These are phyloP conservation scores for Cladophialophora psammophila DNA, from an alignment of 2,329 filamentous ascomycete genomes.

Conservation along the genomic window DNA sequence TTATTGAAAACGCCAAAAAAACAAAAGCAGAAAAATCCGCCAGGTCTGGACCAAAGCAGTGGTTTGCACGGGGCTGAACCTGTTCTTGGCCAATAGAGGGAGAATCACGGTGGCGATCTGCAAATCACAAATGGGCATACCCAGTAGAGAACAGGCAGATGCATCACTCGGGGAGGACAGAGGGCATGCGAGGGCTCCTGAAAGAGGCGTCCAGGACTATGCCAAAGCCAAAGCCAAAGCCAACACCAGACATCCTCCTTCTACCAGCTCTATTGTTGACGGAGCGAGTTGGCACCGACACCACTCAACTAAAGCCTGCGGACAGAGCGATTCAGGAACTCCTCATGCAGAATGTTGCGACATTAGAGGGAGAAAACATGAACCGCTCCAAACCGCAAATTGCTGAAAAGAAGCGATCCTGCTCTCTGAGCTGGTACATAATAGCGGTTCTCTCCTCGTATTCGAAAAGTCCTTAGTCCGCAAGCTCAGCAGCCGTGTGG, in stretches of 20 bases:
- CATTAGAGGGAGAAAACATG: not conserved
- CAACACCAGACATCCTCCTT: too few species aligned
- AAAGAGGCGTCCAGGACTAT: too few species aligned
- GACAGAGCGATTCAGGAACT: not conserved
- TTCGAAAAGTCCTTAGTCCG: not conserved
- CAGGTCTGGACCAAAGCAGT: not conserved
- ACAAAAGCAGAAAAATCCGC: not conserved
- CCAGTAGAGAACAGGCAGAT: too few species aligned
- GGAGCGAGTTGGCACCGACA: not conserved
- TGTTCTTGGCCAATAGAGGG: too few species aligned
- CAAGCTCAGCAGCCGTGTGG: not conserved
- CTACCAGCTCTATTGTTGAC: not conserved
- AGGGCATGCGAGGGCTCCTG: too few species aligned
- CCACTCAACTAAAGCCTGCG: not conserved
- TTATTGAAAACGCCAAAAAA: not conserved
- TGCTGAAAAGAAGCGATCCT: not conserved
- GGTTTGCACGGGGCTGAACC: too few species aligned
- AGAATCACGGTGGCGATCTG: too few species aligned
- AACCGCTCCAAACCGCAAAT: not conserved
- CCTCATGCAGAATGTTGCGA: not conserved
- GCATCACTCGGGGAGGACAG: too few species aligned
- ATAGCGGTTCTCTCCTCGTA: not conserved
- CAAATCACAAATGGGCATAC: too few species aligned
- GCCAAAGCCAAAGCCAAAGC: too few species aligned
- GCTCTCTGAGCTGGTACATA: not conserved